Evolutionary conservation across 2,329 filamentous ascomycete genomes (phyloP).

Genomic region (Fusarium sp.): DNA sequence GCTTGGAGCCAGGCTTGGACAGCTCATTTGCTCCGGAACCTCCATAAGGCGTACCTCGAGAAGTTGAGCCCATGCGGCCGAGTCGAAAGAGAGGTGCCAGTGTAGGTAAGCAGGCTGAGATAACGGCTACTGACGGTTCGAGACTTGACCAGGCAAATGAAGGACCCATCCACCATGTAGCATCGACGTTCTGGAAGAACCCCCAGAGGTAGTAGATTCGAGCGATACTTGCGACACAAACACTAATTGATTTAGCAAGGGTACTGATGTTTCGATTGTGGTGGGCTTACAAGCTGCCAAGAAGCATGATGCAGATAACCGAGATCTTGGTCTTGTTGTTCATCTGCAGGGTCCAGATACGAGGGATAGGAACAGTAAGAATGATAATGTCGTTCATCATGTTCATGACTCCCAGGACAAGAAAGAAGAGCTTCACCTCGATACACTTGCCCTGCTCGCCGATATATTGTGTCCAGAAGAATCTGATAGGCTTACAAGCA

Average conservation of each 20-base stretch:
- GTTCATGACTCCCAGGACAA: constrained; percentile 20
- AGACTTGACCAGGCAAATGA: constrained; percentile 25
- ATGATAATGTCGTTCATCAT: constrained; percentile 23
- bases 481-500: constrained; percentile 4
- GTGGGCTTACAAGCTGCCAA: constrained; percentile 14
- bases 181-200: constrained; percentile 18
- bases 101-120: constrained; percentile 1
- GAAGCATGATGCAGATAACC: constrained; percentile 20
- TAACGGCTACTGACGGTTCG: constrained; percentile 5
- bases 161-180: constrained; percentile 18
- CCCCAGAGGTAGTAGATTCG: constrained; percentile 20
- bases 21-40: constrained; percentile 7
- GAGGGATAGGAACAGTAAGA: constrained; percentile 11
- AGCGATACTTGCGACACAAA: constrained; percentile 16
- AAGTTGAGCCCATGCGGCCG: neutral
- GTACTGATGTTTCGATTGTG: neutral
- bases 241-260: neutral
- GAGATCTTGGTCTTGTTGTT: constrained; percentile 21
- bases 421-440: constrained; percentile 9
- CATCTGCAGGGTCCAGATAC: constrained; percentile 19
- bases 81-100: constrained; percentile 15
- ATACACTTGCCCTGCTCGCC: constrained; percentile 3
- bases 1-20: constrained; percentile 11
- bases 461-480: constrained; percentile 22
- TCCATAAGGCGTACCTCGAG: constrained; percentile 10